These are phyloP conservation scores for Scheffersomyces lignosus DNA, from an alignment of 805 yeast genomes.

Conservation along the genomic window DNA sequence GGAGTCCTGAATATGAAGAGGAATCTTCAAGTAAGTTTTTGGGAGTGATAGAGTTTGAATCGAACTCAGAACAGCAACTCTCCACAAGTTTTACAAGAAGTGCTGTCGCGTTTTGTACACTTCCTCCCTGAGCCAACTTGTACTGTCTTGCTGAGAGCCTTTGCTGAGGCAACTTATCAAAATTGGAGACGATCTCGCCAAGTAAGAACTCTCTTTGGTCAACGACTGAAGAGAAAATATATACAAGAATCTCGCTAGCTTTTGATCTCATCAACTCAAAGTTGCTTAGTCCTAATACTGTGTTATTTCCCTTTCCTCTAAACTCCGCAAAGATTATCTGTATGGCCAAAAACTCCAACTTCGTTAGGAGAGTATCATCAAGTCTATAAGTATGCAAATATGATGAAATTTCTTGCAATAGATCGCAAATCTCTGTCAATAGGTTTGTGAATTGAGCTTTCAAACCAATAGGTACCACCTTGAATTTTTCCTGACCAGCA, in stretches of 20 bases:
- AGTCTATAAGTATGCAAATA: slow-evolving; percentile 12
- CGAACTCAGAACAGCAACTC: slow-evolving; percentile 22
- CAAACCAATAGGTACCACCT: slow-evolving; percentile 4
- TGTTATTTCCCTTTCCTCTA: slow-evolving; percentile 18
- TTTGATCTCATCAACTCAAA: slow-evolving; percentile 27
- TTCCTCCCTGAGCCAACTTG: slow-evolving; percentile 43
- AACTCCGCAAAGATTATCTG: slow-evolving; percentile 41
- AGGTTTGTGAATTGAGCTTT: slow-evolving; percentile 10
- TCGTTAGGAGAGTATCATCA: slow-evolving; percentile 55
- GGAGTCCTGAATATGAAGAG: background rate
- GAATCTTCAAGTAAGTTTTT: background rate
- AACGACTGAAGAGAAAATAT: slow-evolving; percentile 36
- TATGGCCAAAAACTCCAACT: slow-evolving; percentile 54
- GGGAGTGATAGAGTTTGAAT: slow-evolving; percentile 6
- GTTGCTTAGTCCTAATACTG: slow-evolving; percentile 15
- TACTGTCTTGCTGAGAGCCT: slow-evolving; percentile 45
- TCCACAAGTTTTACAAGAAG: slow-evolving; percentile 45
- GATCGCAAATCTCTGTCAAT: slow-evolving; percentile 11
- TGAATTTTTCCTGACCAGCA: background rate
- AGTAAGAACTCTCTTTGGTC: slow-evolving; percentile 63
- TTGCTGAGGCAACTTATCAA: slow-evolving; percentile 49
- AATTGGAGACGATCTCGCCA: slow-evolving; percentile 55
- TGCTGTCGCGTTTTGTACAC: slow-evolving; percentile 49
- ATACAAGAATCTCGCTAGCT: slow-evolving; percentile 28
- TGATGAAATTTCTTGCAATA: slow-evolving; percentile 8